Base-by-base conservation (phyloP, 2,329 filamentous ascomycete genomes). In the Fusarium nematophilum region DNA sequence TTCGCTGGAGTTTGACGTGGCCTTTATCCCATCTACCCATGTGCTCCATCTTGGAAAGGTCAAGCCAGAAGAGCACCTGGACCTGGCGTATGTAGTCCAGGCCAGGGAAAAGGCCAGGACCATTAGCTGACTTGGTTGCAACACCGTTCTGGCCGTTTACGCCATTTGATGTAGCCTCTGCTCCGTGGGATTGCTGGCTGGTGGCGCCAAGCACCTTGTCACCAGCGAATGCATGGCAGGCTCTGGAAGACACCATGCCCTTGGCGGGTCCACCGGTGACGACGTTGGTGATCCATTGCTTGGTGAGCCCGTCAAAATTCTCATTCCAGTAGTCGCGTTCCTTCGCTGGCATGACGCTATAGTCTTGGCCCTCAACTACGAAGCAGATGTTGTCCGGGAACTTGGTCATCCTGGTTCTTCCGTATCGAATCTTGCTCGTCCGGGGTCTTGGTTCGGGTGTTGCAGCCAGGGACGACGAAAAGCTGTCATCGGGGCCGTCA, bases 21-120 rank as follows among this genome's bases (percentile, higher is more conserved):
- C 38, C 56, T n/a, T 63, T 64, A 13, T 64, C 55, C 48, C 43
- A 57, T 17, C 42, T 38, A 6, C 61, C 61, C 17, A 64, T 49
- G 14, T 63, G 17, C 42, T 64, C 61, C 59, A 64, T 63, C 36
- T 59, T 50, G 9, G 55, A 29, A 3, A 64, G 25, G 26, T 64
- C 61, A 10, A 53, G 45, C 55, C 55, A 64, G 26, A 53, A 63
- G 13, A 64, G 42, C 2, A 64, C 48, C 21, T 64, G 59, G 1
- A 45, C 38, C 14, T 64, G 59, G 3, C 51, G 46, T 9, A 42
- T 36, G 14, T 63, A 63, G 17, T 64, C 48, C 0, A 64, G 37
- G 21, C 30, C 57, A 34, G 31, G 9, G 13, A 10, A 7, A 34
- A 34, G 14, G n/a, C 9, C 27, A 30, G 13, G 27, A n/a, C n/a